phyloP scores from a whole-genome alignment of 2,329 filamentous ascomycete species.

The Metarhizium rileyi region DNA sequence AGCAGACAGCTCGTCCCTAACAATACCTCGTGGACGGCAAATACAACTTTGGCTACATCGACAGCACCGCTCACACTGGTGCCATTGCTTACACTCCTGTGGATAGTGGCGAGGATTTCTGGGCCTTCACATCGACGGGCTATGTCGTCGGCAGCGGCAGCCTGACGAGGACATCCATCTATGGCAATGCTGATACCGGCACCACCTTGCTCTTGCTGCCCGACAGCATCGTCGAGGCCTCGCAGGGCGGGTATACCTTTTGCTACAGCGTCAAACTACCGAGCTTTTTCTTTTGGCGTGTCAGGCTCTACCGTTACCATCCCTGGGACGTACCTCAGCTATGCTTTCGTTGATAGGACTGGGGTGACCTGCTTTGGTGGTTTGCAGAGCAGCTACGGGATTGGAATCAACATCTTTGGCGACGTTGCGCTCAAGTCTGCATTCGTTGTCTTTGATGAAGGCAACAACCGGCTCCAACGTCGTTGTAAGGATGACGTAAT shows the following conservation, averaged over 20 bases:
- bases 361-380: constrained; percentile 51
- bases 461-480: constrained; percentile 30
- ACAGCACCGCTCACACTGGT: constrained; percentile 52
- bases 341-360: constrained; percentile 34
- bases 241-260: constrained; percentile 32
- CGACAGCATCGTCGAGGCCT: constrained; percentile 33
- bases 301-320: constrained; percentile 46
- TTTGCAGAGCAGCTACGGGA: constrained; percentile 44
- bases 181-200: constrained; percentile 46
- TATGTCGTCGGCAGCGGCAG: constrained; percentile 12
- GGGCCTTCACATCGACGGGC: constrained; percentile 28
- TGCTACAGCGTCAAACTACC: constrained; percentile 35
- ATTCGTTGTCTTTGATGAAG: constrained; percentile 47
- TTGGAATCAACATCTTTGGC: constrained; percentile 46
- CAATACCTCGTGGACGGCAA: constrained; percentile 37
- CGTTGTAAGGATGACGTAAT: not conserved
- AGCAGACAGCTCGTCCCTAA: not conserved
- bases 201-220: constrained; percentile 54
- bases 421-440: constrained; percentile 51
- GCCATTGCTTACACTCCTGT: constrained; percentile 52
- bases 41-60: constrained; percentile 68
- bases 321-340: constrained; percentile 42
- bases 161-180: constrained; percentile 27
- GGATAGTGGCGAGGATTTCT: constrained; percentile 54
- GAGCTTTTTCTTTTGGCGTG: constrained; percentile 43